Base-by-base conservation (phyloP, 148 eudicot genomes). In the Pharnaceum exiguum region DNA sequence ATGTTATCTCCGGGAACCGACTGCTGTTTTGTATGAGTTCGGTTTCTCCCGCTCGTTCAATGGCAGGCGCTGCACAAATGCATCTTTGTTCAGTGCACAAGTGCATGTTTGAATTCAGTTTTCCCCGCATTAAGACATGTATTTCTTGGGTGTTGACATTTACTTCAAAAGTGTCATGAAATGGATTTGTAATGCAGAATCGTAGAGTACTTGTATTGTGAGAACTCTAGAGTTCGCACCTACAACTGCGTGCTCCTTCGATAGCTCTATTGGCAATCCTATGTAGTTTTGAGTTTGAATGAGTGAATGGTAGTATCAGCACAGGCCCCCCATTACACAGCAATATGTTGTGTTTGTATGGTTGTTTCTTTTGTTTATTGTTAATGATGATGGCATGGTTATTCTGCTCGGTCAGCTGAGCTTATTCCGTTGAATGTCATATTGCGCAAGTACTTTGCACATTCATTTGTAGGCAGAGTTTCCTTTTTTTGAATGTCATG, bases 61-160 rank as follows among this genome's bases (percentile, higher is more conserved):
- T 18, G 39, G 23, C 56, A 3, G 33, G 35, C 16, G 55, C 46
- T n/a, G 8, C 48, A 26, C 33, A 32, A 46, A 31, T 13, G 19
- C 10, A 31, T 40, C 21, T 5, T 25, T 22, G 21, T 29, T 10
- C n/a, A n/a, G n/a, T 54, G 42, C 9, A 24, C 24, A 8, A 19
- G 5, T 54, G 57, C 23, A 10, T 44, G n/a, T n/a, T n/a, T n/a
- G n/a, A n/a, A n/a, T n/a, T n/a, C n/a, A n/a, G n/a, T n/a, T n/a
- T n/a, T n/a, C n/a, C n/a, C n/a, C n/a, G n/a, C n/a, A n/a, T n/a
- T n/a, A n/a, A n/a, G n/a, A n/a, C n/a, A n/a, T n/a, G n/a, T n/a
- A n/a, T n/a, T n/a, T n/a, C n/a, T n/a, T n/a, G 60, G 47, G 30
- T 47, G 42, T 31, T 60, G 65, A 43, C 44, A 42, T 36, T 52